Evolutionary conservation across 2,329 filamentous ascomycete genomes (phyloP).

Genomic region (Colletotrichum destructivum): DNA sequence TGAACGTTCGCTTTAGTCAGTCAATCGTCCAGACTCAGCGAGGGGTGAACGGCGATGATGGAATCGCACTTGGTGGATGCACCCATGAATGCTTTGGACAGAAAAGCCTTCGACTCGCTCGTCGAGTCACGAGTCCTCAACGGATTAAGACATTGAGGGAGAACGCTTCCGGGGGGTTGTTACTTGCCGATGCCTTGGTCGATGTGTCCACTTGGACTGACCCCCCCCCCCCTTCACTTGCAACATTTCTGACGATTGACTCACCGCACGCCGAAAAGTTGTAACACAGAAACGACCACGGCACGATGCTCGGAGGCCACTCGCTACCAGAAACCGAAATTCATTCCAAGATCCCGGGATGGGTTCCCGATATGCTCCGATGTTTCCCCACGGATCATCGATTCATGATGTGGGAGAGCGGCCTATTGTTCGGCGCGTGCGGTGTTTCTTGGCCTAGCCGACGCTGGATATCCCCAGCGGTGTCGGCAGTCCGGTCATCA

Average conservation of each 20-base stretch:
- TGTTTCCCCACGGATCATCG: conserved; percentile 15
- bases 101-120: conserved; percentile 19
- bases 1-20: not conserved
- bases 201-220: too few species aligned
- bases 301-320: conserved; percentile 9
- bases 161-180: not conserved
- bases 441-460: conserved; percentile 73
- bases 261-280: conserved; percentile 1
- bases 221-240: not conserved
- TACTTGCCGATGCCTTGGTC: too few species aligned
- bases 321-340: not conserved
- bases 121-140: conserved; percentile 35
- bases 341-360: conserved; percentile 20
- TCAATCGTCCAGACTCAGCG: not conserved
- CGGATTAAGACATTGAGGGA: conserved; percentile 4
- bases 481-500: conserved; percentile 74
- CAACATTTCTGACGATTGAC: conserved; percentile 8
- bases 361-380: conserved; percentile 33
- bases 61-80: conserved; percentile 21
- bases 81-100: conserved; percentile 24
- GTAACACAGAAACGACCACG: conserved; percentile 2
- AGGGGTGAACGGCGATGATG: conserved; percentile 18
- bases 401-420: conserved; percentile 12
- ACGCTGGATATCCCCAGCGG: conserved; percentile 75
- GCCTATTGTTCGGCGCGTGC: conserved; percentile 63